Percentiles rank a stretch among this genome's conserved stretches.
Evolutionary conservation across 768 basidiomycete genomes (phyloP).

Genomic region (Rhizopogon vulgaris): DNA sequence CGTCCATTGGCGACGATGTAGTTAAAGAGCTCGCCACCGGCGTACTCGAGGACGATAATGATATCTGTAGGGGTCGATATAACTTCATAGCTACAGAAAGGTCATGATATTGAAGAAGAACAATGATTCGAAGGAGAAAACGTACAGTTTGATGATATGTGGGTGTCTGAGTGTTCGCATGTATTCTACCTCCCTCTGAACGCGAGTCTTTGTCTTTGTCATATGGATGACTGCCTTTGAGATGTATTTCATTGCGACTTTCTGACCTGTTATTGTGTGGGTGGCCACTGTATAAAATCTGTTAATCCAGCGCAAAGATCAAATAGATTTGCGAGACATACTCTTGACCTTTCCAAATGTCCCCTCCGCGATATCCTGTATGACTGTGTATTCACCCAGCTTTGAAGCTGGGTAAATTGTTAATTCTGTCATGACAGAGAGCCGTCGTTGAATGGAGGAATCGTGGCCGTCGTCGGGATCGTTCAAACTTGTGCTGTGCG

Average conservation of each 20-base stretch:
- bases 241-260: conserved; percentile 97
- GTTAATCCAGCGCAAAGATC: conserved; percentile 12
- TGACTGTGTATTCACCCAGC: conserved; percentile 88
- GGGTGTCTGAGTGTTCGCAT: conserved; percentile 91
- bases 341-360: conserved; percentile 99
- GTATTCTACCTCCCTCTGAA: conserved; percentile 95
- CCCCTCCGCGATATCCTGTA: conserved; percentile 87
- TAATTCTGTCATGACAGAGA: conserved; percentile 20
- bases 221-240: conserved; percentile 90
- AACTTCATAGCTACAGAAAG: conserved; percentile 60
- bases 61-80: conserved; percentile 95
- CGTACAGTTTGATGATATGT: conserved; percentile 96
- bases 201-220: conserved; percentile 87
- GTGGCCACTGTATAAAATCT: conserved; percentile 62
- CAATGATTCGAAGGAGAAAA: conserved; percentile 1
- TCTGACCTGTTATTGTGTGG: conserved; percentile 91
- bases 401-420: conserved; percentile 52
- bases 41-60: conserved; percentile 97
- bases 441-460: conserved; percentile 11
- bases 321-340: conserved; percentile 37
- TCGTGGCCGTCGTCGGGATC: conserved; percentile 5
- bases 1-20: conserved; percentile 94
- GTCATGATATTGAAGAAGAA: conserved; percentile 1
- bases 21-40: conserved; percentile 95
- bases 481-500: neutral